These are phyloP conservation scores for Speleostelium caveatum DNA, from an alignment of 78 protist genomes.

Conservation along the genomic window DNA sequence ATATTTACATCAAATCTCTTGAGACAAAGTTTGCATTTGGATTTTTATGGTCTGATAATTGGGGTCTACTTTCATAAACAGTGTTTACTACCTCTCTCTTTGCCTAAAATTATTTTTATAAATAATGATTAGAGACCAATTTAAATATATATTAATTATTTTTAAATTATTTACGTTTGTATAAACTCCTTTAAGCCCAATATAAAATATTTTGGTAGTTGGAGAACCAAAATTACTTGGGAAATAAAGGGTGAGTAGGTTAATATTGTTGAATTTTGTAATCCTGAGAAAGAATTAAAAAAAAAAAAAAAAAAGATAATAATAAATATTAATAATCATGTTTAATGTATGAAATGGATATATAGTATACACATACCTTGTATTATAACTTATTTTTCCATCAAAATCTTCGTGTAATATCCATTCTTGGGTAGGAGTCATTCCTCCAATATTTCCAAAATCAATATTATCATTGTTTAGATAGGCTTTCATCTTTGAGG, in stretches of 20 bases:
- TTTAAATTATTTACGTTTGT: constrained; percentile 63
- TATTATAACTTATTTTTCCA: constrained; percentile 60
- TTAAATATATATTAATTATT: constrained; percentile 52
- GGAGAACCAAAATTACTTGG: constrained; percentile 74
- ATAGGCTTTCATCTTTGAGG: constrained; percentile 69
- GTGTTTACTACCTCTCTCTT: constrained; percentile 61
- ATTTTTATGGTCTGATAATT: constrained; percentile 54
- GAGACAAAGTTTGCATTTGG: constrained; percentile 4
- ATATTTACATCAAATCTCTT: constrained; percentile 3
- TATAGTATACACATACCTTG: constrained; percentile 13
- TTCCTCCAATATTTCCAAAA: constrained; percentile 43
- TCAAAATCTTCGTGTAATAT: constrained; percentile 64
- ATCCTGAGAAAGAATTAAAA: background rate
- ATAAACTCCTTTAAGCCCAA: constrained; percentile 75
- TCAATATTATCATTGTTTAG: constrained; percentile 67
- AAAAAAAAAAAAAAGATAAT: background rate
- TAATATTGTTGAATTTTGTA: constrained; percentile 69
- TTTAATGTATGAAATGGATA: background rate
- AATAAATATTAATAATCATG: background rate
- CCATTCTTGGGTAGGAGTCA: constrained; percentile 79
- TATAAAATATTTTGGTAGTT: constrained; percentile 52
- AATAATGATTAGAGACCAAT: constrained; percentile 47
- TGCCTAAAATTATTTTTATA: constrained; percentile 44
- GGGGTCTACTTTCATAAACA: constrained; percentile 73
- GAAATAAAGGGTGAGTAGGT: constrained; percentile 47